Conservation (phyloP, 2,329 filamentous ascomycete species). For the Stenocarpella maydis region DNA sequence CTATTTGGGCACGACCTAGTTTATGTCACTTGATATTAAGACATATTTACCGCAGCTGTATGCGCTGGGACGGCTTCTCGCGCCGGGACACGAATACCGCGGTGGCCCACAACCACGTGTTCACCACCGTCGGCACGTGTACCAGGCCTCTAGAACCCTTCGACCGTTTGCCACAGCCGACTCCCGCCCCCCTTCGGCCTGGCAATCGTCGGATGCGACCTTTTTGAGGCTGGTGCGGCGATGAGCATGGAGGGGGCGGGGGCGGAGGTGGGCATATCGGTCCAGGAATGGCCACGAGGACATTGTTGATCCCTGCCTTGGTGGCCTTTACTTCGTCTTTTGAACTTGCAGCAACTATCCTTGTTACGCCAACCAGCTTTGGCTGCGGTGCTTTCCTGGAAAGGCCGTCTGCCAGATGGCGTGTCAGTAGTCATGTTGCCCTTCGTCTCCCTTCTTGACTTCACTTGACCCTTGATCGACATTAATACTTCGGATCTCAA, state of each 20-base stretch:
- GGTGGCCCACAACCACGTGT: background rate
- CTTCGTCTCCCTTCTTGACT: background rate
- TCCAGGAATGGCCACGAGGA: background rate
- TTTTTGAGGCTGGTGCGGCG: background rate
- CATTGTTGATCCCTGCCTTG: too few relatives aligned
- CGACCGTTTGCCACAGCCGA: background rate
- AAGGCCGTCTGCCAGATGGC: background rate
- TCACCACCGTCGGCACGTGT: background rate
- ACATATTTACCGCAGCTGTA: background rate
- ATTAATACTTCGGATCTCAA: background rate
- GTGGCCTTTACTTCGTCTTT: background rate
- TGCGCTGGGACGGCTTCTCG: slow-evolving; percentile 3
- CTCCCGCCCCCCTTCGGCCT: background rate
- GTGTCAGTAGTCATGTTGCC: background rate
- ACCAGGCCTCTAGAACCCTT: background rate
- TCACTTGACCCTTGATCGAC: background rate
- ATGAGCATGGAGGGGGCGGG: background rate
- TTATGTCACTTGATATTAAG: background rate
- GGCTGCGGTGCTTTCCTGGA: background rate
- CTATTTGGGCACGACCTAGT: too few relatives aligned
- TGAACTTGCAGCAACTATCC: too few relatives aligned
- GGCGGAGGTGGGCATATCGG: background rate
- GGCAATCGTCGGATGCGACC: background rate
- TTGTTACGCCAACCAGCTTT: background rate
- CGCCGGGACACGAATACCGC: background rate